phyloP scores from a whole-genome alignment of 352 stramenopile genomes.

The Pythium sukuiense region DNA sequence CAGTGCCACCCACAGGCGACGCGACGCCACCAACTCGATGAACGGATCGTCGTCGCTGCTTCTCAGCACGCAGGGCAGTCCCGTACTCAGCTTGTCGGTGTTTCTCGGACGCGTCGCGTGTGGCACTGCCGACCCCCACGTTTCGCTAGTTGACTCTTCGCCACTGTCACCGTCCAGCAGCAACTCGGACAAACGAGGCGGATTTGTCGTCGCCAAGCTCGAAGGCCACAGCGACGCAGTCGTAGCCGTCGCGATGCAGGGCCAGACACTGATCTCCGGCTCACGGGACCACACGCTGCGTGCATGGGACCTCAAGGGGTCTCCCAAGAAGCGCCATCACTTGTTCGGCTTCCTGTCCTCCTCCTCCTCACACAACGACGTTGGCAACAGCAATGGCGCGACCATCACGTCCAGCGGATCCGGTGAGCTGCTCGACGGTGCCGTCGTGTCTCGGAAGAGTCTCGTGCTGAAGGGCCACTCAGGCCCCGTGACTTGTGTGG shows the following conservation, averaged over 20 bases:
- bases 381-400: slow-evolving; percentile 21
- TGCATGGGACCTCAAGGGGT: slow-evolving; percentile 67
- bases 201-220: slow-evolving; percentile 26
- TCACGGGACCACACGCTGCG: slow-evolving; percentile 74
- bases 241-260: slow-evolving; percentile 54
- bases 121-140: slow-evolving; percentile 40
- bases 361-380: slow-evolving; percentile 16
- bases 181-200: slow-evolving; percentile 32
- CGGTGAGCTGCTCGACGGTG: slow-evolving; percentile 44
- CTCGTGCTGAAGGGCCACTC: slow-evolving; percentile 68
- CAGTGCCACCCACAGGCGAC: slow-evolving; percentile 2
- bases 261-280: slow-evolving; percentile 62
- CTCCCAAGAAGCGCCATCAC: slow-evolving; percentile 47
- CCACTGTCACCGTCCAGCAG: slow-evolving; percentile 8
- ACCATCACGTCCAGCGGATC: slow-evolving; percentile 2
- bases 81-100: slow-evolving; percentile 59
- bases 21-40: slow-evolving; percentile 7
- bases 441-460: slow-evolving; percentile 58
- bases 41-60: not conserved
- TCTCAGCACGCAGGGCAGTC: slow-evolving; percentile 21
- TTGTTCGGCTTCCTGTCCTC: slow-evolving; percentile 69
- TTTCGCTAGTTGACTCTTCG: slow-evolving; percentile 43
- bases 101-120: slow-evolving; percentile 51
- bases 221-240: slow-evolving; percentile 63
- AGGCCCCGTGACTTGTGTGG: slow-evolving; percentile 59